Conservation (phyloP, 768 basidiomycete species). For the Crepidotus variabilis region DNA sequence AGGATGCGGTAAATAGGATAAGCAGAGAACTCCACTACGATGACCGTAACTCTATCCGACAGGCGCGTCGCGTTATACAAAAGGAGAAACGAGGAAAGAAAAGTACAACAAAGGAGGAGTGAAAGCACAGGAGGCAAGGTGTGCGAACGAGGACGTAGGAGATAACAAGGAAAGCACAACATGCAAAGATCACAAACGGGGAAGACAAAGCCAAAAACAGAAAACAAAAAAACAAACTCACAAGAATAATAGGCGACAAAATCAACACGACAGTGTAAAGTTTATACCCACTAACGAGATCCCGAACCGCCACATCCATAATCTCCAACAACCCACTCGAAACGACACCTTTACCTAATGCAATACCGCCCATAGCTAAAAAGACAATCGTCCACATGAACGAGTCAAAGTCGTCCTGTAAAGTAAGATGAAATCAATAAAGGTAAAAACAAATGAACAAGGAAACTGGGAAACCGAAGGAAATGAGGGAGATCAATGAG, state of each 20-base stretch:
- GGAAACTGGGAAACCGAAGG: too few species aligned
- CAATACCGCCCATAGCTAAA: conserved; percentile 97
- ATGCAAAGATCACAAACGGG: conserved; percentile 37
- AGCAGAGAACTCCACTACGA: not conserved
- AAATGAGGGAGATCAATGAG: too few species aligned
- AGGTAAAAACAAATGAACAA: too few species aligned
- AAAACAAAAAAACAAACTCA: conserved; percentile 30
- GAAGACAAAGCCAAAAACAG: conserved; percentile 14
- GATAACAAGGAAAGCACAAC: not conserved
- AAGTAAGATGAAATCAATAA: too few species aligned
- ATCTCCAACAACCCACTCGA: conserved; percentile 84
- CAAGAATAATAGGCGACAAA: conserved; percentile 66
- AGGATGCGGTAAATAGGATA: too few species aligned
- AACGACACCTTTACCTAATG: conserved; percentile 89
- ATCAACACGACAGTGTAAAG: conserved; percentile 71
- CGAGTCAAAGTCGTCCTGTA: conserved; percentile 90
- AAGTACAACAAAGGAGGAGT: too few species aligned
- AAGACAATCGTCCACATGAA: conserved; percentile 95
- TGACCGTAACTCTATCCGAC: not conserved
- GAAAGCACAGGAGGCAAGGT: too few species aligned
- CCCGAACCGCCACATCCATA: conserved; percentile 61
- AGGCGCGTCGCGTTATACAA: too few species aligned
- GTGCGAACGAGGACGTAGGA: too few species aligned
- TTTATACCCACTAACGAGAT: conserved; percentile 55
- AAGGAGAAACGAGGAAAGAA: too few species aligned